These are phyloP conservation scores for Iris macrosiphon DNA, from an alignment of 106 monocot genomes.

Conservation along the genomic window DNA sequence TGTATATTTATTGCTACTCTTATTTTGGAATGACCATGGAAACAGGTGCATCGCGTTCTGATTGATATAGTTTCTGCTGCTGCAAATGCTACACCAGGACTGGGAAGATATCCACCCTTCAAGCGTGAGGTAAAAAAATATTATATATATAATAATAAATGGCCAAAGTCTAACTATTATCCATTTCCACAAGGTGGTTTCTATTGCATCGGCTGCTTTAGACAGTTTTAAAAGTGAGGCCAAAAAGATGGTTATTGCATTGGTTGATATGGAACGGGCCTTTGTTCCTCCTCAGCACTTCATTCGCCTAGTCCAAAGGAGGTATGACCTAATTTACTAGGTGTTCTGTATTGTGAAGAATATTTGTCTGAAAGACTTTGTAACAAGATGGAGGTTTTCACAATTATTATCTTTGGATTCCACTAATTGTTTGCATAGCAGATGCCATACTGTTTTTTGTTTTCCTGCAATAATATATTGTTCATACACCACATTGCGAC, in stretches of 20 bases:
- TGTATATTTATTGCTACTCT: too few species aligned
- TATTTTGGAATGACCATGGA: too few species aligned
- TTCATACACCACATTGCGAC: too few species aligned
- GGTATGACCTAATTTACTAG: conserved; percentile 22
- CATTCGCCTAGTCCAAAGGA: conserved; percentile 66
- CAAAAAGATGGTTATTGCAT: conserved; percentile 93
- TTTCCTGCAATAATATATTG: too few species aligned
- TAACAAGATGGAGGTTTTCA: too few species aligned
- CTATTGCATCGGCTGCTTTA: conserved; percentile 59
- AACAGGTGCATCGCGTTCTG: conserved; percentile 66
- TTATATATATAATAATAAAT: not conserved
- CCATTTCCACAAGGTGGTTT: conserved; percentile 39
- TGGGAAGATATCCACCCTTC: conserved; percentile 73
- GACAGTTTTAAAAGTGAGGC: conserved; percentile 66
- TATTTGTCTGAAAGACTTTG: too few species aligned
- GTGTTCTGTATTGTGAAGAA: not conserved
- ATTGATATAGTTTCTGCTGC: conserved; percentile 59
- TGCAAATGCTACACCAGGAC: conserved; percentile 74
- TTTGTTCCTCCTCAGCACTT: conserved; percentile 97
- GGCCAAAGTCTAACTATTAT: conserved; percentile 2
- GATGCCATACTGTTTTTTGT: too few species aligned
- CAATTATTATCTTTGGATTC: too few species aligned
- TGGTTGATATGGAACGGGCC: conserved; percentile 98
- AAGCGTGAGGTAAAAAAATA: conserved; percentile 52
- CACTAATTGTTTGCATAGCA: too few species aligned